Base-by-base conservation (phyloP, 140 eudicot species). In the Flaveria floridana region DNA sequence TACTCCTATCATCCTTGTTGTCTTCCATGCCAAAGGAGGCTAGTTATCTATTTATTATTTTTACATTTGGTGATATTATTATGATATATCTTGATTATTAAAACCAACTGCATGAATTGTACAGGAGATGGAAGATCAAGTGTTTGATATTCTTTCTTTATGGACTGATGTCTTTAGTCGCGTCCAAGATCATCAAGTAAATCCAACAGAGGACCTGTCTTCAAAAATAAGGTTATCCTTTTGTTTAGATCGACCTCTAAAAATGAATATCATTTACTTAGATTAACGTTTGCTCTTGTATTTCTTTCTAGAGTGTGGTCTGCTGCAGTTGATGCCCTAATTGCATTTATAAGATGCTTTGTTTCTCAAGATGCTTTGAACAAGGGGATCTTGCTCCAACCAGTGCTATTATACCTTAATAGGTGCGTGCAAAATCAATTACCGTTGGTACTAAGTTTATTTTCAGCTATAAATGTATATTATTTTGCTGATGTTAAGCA, bases 11-110 rank as follows among this genome's bases (percentile, higher is more conserved):
- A 62, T 88, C 99, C 83, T 83, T 94, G 68, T 72, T 94, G 85
- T 88, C 96, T 62, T 94, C 97, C 72, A 82, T 94, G 91, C 91
- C 97, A n/a, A 94, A 90, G 78, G 96, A 90, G 96, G 99, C 85
- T 80, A 75, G 42, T 48, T 16, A 34, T 65, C 50, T 65, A 37
- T 65, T 16, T 65, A 15, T 67, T 68, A 42, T 44, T 21, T 71
- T 18, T 55, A 64, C 11, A 47, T 76, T 58, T 6, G 20, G 18
- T 46, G 15, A 51, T 66, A 37, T 39, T 26, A 67, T 58, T 26
- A 56, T 63, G 28, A 16, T 39, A 65, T 16, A 71, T 78, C 69
- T 78, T 53, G 78, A 77, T 76, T 72, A 65, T 79, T 70, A 78
- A 13, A 58, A 77, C 79, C 57, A 71, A 73, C 65, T 65, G 74